These are phyloP conservation scores for Hydnomerulius pinastri DNA, from an alignment of 768 basidiomycete genomes.

Conservation along the genomic window DNA sequence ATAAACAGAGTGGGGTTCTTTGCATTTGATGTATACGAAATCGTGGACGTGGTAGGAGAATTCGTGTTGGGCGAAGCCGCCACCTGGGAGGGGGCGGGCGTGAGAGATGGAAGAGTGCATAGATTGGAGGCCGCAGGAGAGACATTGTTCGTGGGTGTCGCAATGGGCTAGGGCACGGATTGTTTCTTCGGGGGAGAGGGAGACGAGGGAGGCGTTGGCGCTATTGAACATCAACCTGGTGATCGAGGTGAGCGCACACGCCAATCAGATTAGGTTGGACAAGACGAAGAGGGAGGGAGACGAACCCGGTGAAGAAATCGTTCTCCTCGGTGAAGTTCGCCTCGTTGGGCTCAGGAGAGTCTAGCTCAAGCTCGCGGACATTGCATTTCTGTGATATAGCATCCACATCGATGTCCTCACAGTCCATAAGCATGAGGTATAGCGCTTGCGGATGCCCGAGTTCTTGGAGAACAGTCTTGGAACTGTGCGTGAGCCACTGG, in stretches of 20 bases:
- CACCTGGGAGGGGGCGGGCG: conserved; percentile 29
- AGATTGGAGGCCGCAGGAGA: conserved; percentile 46
- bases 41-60: conserved; percentile 57
- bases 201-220: conserved; percentile 45
- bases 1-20: conserved; percentile 32
- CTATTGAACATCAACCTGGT: conserved; percentile 55
- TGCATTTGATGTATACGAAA: conserved; percentile 56
- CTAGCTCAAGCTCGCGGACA: conserved; percentile 41
- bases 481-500: conserved; percentile 68
- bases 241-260: conserved; percentile 3
- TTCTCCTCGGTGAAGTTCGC: conserved; percentile 39
- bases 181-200: conserved; percentile 41
- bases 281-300: background rate
- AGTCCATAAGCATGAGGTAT: conserved; percentile 52
- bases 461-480: conserved; percentile 66
- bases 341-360: conserved; percentile 50
- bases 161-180: conserved; percentile 28
- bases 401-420: conserved; percentile 54
- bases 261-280: background rate
- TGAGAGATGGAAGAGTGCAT: conserved; percentile 24
- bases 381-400: conserved; percentile 63
- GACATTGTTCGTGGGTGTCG: conserved; percentile 43
- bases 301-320: conserved; percentile 62
- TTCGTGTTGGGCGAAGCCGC: conserved; percentile 44
- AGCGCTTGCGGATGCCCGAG: conserved; percentile 63